Evolutionary conservation across 225 moss, liverwort and hornwort species (phyloP).

Genomic region (Rhytidiadelphus loreus): DNA sequence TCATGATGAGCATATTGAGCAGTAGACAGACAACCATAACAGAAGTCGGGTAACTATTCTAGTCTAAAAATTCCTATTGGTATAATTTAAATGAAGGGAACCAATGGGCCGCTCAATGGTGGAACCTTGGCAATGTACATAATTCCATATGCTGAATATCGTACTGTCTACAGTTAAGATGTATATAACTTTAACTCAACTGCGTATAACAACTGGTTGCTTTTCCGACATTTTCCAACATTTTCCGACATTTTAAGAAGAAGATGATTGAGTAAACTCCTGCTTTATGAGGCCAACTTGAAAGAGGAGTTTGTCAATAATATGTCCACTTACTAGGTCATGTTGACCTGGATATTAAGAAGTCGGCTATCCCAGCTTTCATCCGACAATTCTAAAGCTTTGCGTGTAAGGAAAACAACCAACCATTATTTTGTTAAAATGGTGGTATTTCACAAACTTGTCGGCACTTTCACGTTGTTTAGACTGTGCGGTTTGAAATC

Average conservation of each 20-base stretch:
- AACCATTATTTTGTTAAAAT: too few relatives aligned
- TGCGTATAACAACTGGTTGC: not conserved
- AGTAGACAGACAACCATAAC: not conserved
- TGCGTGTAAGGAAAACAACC: not conserved
- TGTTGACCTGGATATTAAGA: not conserved
- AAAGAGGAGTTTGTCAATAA: not conserved
- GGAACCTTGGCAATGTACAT: not conserved
- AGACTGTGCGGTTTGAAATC: too few relatives aligned
- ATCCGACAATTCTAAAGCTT: not conserved
- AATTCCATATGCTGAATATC: not conserved
- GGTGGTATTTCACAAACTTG: too few relatives aligned
- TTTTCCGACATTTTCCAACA: not conserved
- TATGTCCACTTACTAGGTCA: not conserved
- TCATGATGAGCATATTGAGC: not conserved
- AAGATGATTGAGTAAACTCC: not conserved
- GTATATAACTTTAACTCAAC: not conserved
- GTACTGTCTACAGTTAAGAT: not conserved
- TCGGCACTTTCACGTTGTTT: too few relatives aligned
- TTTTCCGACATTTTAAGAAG: not conserved
- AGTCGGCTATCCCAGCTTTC: not conserved
- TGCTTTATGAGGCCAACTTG: not conserved
- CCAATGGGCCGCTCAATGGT: not conserved
- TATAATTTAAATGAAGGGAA: not conserved
- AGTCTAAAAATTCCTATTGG: too few relatives aligned
- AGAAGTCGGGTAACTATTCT: too few relatives aligned